Evolutionary conservation across 1,284 basidiomycete species (phyloP).

Genomic region (Puccinia novopanici): DNA sequence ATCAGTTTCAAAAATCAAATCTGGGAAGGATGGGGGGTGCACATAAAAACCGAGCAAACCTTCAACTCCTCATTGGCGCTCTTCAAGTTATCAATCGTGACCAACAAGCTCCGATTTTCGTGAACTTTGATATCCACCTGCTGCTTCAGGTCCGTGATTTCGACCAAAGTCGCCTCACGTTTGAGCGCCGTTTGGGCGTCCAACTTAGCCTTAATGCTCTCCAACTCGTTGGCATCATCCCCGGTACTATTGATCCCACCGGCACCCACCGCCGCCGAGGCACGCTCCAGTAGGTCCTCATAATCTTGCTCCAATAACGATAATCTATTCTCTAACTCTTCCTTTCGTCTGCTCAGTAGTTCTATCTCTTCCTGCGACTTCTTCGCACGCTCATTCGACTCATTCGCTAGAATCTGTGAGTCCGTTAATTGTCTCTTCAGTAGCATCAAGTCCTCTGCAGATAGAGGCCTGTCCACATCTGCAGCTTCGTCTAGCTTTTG

Average conservation of each 20-base stretch:
- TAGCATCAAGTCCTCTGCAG: conserved; percentile 74
- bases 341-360: conserved; percentile 75
- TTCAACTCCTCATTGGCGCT: conserved; percentile 97
- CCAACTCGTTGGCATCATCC: conserved; percentile 38
- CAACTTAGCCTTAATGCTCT: conserved; percentile 73
- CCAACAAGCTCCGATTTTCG: conserved; percentile 81
- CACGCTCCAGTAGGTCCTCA: conserved; percentile 77
- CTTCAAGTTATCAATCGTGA: conserved; percentile 87
- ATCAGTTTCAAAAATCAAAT: conserved; percentile 30
- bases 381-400: conserved; percentile 84
- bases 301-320: conserved; percentile 84
- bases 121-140: conserved; percentile 83
- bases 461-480: conserved; percentile 65
- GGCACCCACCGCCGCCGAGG: conserved; percentile 41
- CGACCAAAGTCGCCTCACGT: conserved; percentile 81
- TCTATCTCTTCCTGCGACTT: conserved; percentile 91
- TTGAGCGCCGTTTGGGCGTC: conserved; percentile 90
- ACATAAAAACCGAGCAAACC: conserved; percentile 62
- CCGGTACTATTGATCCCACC: conserved; percentile 27
- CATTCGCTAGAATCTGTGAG: conserved; percentile 78
- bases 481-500: conserved; percentile 74
- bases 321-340: conserved; percentile 83
- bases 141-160: conserved; percentile 85
- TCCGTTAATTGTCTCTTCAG: conserved; percentile 86
- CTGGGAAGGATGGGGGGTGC: conserved; percentile 36